These are phyloP conservation scores for Aspergillus transmontanensis DNA, from an alignment of 2,329 filamentous ascomycete species.

Conservation along the genomic window DNA sequence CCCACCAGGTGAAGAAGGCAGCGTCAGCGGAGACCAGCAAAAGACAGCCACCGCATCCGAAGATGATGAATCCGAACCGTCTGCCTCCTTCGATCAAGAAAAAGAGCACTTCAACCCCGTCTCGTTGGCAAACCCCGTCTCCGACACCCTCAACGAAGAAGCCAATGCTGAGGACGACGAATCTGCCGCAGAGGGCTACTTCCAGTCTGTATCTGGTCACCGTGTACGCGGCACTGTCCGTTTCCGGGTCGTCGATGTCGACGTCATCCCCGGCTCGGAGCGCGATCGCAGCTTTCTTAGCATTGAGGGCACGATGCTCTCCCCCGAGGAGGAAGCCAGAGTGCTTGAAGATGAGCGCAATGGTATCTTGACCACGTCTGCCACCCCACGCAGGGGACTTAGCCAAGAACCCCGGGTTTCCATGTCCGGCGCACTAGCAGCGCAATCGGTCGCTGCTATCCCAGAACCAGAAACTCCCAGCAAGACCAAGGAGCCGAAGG, in stretches of 20 bases:
- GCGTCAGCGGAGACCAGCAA: slow-evolving; percentile 13
- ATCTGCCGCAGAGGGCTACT: slow-evolving; percentile 66
- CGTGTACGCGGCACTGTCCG: slow-evolving; percentile 70
- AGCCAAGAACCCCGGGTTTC: slow-evolving; percentile 13
- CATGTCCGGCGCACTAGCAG: slow-evolving; percentile 27
- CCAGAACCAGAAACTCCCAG: slow-evolving; percentile 12
- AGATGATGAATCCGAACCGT: slow-evolving; percentile 30
- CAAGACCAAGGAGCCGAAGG: slow-evolving; percentile 22
- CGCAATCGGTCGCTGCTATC: slow-evolving; percentile 12
- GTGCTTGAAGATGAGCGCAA: slow-evolving; percentile 58
- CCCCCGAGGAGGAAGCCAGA: slow-evolving; percentile 65
- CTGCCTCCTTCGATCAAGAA: slow-evolving; percentile 35
- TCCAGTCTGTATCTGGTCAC: slow-evolving; percentile 70
- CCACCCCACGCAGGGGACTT: slow-evolving; percentile 20
- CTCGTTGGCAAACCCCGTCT: slow-evolving; percentile 33
- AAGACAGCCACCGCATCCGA: slow-evolving; percentile 24
- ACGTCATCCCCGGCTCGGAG: slow-evolving; percentile 69
- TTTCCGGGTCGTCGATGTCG: slow-evolving; percentile 83
- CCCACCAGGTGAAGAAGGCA: slow-evolving; percentile 52
- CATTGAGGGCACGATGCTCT: slow-evolving; percentile 84
- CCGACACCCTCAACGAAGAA: slow-evolving; percentile 25
- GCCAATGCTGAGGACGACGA: slow-evolving; percentile 53
- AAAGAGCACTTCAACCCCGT: slow-evolving; percentile 46
- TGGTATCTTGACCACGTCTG: slow-evolving; percentile 37
- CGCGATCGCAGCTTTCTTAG: slow-evolving; percentile 76